Evolutionary conservation across 108 stramenopile genomes (phyloP).

Genomic region (Fistulifera solaris): DNA sequence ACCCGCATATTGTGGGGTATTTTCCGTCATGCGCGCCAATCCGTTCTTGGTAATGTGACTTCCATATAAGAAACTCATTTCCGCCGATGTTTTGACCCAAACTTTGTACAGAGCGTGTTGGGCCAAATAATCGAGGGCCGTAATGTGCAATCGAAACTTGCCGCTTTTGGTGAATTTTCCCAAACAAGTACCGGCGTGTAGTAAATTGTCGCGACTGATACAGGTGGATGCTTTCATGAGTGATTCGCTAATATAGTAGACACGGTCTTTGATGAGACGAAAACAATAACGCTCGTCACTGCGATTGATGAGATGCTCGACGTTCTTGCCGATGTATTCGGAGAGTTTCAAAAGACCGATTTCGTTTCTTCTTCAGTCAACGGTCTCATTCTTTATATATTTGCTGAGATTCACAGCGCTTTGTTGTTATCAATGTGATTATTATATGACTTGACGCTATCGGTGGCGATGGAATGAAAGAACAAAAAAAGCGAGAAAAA

Average conservation of each 20-base stretch:
- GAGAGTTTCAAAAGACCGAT: slow-evolving; percentile 93
- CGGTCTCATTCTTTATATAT: slow-evolving; percentile 72
- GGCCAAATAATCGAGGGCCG: slow-evolving; percentile 89
- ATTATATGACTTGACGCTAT: too few species aligned
- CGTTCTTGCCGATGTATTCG: slow-evolving; percentile 94
- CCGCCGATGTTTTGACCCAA: slow-evolving; percentile 96
- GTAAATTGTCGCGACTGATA: slow-evolving; percentile 75
- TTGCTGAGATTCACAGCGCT: neutral
- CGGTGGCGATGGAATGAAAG: too few species aligned
- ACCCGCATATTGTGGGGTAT: slow-evolving; percentile 94
- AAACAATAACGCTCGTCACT: slow-evolving; percentile 84
- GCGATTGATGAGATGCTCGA: slow-evolving; percentile 83
- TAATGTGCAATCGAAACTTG: slow-evolving; percentile 94
- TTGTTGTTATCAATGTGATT: too few species aligned
- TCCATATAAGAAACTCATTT: slow-evolving; percentile 98
- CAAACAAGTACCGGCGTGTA: slow-evolving; percentile 91
- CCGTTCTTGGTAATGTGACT: slow-evolving; percentile 95
- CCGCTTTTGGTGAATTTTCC: slow-evolving; percentile 98
- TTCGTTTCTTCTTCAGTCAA: slow-evolving; percentile 97
- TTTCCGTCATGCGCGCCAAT: slow-evolving; percentile 94
- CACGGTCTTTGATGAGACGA: slow-evolving; percentile 86
- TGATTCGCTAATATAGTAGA: slow-evolving; percentile 90
- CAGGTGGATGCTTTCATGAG: slow-evolving; percentile 76
- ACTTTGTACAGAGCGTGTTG: slow-evolving; percentile 97
- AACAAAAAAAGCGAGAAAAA: too few species aligned